phyloP scores from a whole-genome alignment of 2,329 filamentous ascomycete species.

The Madurella mycetomatis region DNA sequence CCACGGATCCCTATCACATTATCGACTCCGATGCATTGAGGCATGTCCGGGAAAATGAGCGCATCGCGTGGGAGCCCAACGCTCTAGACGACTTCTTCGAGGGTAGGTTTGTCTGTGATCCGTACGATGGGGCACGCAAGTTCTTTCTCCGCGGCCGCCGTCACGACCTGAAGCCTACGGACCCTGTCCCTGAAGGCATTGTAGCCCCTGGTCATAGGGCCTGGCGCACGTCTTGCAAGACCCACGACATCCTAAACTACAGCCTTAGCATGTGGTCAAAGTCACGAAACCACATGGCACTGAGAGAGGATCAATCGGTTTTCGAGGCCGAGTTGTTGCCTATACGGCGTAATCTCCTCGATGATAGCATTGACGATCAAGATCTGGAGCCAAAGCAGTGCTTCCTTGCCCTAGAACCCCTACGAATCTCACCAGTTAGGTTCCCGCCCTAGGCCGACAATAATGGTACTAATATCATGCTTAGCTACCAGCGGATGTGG shows the following conservation, averaged over 20 bases:
- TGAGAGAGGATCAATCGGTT: slow-evolving; percentile 72
- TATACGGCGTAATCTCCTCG: slow-evolving; percentile 78
- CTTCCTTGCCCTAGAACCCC: slow-evolving; percentile 70
- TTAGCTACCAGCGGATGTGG: slow-evolving; percentile 65
- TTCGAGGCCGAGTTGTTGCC: slow-evolving; percentile 69
- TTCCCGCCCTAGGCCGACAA: slow-evolving; percentile 17
- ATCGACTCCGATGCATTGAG: slow-evolving; percentile 62
- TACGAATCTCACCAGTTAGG: slow-evolving; percentile 74
- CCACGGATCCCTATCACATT: slow-evolving; percentile 27
- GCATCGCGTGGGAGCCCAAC: slow-evolving; percentile 32
- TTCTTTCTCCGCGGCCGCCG: slow-evolving; percentile 53
- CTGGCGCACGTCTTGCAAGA: slow-evolving; percentile 34
- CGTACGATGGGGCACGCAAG: slow-evolving; percentile 59
- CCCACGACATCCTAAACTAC: slow-evolving; percentile 72
- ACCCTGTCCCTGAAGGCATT: slow-evolving; percentile 58
- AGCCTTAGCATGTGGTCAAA: slow-evolving; percentile 71
- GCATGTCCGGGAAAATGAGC: slow-evolving; percentile 31
- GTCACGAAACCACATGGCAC: slow-evolving; percentile 46
- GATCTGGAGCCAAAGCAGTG: slow-evolving; percentile 44
- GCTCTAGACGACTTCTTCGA: slow-evolving; percentile 46
- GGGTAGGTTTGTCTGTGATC: slow-evolving; percentile 53
- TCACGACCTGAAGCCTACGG: slow-evolving; percentile 55
- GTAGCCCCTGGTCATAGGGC: slow-evolving; percentile 43
- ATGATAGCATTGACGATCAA: slow-evolving; percentile 53
- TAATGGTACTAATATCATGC: slow-evolving; percentile 19